phyloP scores from a whole-genome alignment of 2,329 filamentous ascomycete genomes.

The Lasiodiplodia gonubiensis region DNA sequence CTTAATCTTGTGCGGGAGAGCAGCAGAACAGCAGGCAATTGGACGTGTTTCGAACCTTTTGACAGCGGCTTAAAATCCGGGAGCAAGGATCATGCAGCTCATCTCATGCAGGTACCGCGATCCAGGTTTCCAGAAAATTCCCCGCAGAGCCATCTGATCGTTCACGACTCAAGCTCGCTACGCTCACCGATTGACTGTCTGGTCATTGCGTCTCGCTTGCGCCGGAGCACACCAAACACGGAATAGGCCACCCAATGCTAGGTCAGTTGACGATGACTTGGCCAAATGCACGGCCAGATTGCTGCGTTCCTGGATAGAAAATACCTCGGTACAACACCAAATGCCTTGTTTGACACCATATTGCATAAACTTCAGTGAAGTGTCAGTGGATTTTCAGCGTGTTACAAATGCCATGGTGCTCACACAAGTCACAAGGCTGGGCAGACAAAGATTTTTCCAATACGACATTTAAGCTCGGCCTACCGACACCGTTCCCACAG shows the following conservation, averaged over 20 bases:
- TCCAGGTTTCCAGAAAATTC: neutral
- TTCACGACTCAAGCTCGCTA: neutral
- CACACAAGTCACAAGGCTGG: too few relatives aligned
- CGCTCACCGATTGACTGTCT: neutral
- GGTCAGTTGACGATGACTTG: neutral
- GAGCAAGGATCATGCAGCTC: neutral
- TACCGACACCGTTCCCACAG: too few relatives aligned
- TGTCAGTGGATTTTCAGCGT: too few relatives aligned
- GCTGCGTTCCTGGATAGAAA: too few relatives aligned
- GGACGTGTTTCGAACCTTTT: neutral
- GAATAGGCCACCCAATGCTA: neutral
- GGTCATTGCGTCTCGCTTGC: neutral
- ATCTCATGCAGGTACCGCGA: conserved; percentile 1
- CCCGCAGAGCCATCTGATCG: neutral
- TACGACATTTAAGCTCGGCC: too few relatives aligned
- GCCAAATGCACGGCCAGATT: too few relatives aligned
- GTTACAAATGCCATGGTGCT: too few relatives aligned
- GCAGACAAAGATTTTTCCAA: too few relatives aligned
- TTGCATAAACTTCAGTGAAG: too few relatives aligned
- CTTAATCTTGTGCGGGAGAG: neutral
- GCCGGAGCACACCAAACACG: neutral
- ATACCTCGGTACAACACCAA: too few relatives aligned
- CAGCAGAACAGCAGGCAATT: neutral
- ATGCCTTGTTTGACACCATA: too few relatives aligned
- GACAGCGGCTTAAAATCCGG: neutral